Conservation (phyloP, 352 stramenopile species). For the Plasmopara viticola region DNA sequence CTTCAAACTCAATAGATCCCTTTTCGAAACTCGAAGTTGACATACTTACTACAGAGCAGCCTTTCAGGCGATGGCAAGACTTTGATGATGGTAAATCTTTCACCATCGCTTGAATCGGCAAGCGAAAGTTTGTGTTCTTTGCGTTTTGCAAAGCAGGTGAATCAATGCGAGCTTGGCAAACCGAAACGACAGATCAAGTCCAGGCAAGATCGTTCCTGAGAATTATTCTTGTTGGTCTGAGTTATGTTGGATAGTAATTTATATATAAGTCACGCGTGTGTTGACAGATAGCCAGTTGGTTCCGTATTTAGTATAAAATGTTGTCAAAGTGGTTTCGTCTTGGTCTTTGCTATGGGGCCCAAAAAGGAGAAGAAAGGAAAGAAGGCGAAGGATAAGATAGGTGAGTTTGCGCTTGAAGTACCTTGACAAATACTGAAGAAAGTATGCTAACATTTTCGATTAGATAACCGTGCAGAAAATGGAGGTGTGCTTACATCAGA, state of each 20-base stretch:
- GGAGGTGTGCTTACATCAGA: conserved; percentile 66
- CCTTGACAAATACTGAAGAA: too few species aligned
- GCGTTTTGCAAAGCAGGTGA: conserved; percentile 94
- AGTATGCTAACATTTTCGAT: background rate
- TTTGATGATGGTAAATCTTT: conserved; percentile 99
- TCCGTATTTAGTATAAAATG: conserved; percentile 6
- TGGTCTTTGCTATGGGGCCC: conserved; percentile 35
- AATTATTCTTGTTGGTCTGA: background rate
- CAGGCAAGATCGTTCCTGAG: conserved; percentile 42
- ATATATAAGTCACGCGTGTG: conserved; percentile 6
- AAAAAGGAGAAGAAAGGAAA: conserved; percentile 77
- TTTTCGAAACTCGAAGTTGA: conserved; percentile 98
- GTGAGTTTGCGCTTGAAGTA: conserved; percentile 10
- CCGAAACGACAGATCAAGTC: conserved; percentile 88
- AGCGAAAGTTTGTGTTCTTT: conserved; percentile 97
- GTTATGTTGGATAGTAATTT: background rate
- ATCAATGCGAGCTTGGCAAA: conserved; percentile 96
- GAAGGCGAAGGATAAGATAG: conserved; percentile 74
- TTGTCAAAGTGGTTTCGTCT: conserved; percentile 1
- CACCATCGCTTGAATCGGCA: conserved; percentile 90
- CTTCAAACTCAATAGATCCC: conserved; percentile 61
- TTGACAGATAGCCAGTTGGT: conserved; percentile 1
- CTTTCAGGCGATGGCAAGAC: conserved; percentile 98
- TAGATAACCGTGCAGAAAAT: conserved; percentile 71
- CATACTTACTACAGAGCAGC: conserved; percentile 96